A percentile compares a stretch with the other conserved stretches of the same genome.
Evolutionary conservation across 2,329 filamentous ascomycete genomes (phyloP).

Genomic region (Curvularia verruculosa): DNA sequence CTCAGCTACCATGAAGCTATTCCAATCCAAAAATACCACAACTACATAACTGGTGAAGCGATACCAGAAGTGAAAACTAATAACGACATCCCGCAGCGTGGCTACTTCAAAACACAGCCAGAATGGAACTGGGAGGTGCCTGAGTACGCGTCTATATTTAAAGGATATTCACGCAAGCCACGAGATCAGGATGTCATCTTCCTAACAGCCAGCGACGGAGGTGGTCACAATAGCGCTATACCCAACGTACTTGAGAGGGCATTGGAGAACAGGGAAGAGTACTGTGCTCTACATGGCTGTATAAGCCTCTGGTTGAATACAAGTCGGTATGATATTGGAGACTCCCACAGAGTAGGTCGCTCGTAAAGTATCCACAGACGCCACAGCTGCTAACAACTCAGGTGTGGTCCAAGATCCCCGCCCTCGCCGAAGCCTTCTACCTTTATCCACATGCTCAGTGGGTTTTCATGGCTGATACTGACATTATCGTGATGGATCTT

Average conservation of each 20-base stretch:
- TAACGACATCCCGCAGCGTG: slow-evolving; percentile 36
- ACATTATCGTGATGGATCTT: slow-evolving; percentile 51
- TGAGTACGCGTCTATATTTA: slow-evolving; percentile 31
- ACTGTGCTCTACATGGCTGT: slow-evolving; percentile 48
- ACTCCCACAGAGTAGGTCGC: slow-evolving; percentile 41
- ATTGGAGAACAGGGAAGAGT: slow-evolving; percentile 44
- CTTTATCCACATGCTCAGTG: slow-evolving; percentile 48
- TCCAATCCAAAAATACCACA: slow-evolving; percentile 34
- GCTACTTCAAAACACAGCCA: slow-evolving; percentile 41
- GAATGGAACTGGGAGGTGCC: slow-evolving; percentile 43
- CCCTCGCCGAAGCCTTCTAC: slow-evolving; percentile 50
- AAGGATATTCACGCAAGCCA: slow-evolving; percentile 40
- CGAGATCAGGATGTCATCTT: slow-evolving; percentile 46
- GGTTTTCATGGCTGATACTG: slow-evolving; percentile 52
- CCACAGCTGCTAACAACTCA: slow-evolving; percentile 7
- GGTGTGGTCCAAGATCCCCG: slow-evolving; percentile 52
- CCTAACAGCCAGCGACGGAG: slow-evolving; percentile 51
- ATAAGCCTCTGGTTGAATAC: slow-evolving; percentile 51
- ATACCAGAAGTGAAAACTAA: slow-evolving; percentile 21
- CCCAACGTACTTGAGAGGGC: slow-evolving; percentile 45
- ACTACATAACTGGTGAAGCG: slow-evolving; percentile 29
- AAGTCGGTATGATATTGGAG: slow-evolving; percentile 47
- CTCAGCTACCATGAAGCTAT: slow-evolving; percentile 37
- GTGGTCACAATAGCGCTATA: slow-evolving; percentile 51
- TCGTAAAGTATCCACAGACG: not conserved